Conservation (phyloP, 2,329 filamentous ascomycete species). For the Sarocladium kiliense region DNA sequence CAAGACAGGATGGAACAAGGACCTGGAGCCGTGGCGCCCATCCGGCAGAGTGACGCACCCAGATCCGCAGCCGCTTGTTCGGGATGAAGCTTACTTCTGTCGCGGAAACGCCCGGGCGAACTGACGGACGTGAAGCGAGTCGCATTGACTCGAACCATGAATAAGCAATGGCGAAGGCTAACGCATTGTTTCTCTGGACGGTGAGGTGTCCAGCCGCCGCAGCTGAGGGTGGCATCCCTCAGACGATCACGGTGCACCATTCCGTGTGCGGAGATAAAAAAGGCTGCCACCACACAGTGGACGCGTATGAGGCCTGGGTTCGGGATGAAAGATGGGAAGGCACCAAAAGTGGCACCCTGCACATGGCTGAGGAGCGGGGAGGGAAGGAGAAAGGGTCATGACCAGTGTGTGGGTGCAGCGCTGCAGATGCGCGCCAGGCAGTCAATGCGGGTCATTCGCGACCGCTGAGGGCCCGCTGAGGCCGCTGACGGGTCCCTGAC, state of each 20-base stretch:
- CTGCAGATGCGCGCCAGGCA: slow-evolving; percentile 5
- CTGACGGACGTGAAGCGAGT: too few relatives aligned
- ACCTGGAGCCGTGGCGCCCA: background rate
- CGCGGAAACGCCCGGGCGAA: too few relatives aligned
- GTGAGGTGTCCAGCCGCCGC: too few relatives aligned
- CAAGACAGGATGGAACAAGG: background rate
- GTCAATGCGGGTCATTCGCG: slow-evolving; percentile 2
- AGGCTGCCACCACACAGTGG: background rate
- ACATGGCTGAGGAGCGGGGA: too few relatives aligned
- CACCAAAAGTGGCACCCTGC: slow-evolving; percentile 1
- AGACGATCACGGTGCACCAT: background rate
- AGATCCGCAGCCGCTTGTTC: background rate
- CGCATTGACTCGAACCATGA: too few relatives aligned
- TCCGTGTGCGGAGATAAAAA: background rate
- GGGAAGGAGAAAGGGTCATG: background rate
- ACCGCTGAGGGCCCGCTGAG: background rate
- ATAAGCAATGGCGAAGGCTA: too few relatives aligned
- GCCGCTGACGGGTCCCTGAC: background rate
- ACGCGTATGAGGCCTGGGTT: background rate
- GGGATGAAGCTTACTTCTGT: background rate
- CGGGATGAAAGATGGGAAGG: slow-evolving; percentile 4
- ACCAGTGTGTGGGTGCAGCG: background rate
- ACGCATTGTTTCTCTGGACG: too few relatives aligned
- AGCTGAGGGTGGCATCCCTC: too few relatives aligned
- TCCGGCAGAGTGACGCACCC: background rate